Base-by-base conservation (phyloP, 352 stramenopile species). In the Phytophthora fragariae region DNA sequence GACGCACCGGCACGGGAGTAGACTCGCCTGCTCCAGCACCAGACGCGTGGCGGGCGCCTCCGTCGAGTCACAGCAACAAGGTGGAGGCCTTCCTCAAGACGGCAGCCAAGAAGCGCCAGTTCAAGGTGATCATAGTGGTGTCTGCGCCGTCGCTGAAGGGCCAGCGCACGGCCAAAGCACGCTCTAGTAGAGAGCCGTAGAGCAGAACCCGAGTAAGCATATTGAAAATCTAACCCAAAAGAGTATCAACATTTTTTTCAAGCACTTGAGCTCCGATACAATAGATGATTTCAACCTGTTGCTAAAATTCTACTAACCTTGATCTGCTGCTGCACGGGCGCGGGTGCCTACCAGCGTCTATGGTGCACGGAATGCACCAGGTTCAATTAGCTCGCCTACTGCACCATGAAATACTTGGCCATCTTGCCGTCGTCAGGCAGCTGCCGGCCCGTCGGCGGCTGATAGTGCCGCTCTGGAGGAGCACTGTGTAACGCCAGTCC, bases 61-160 rank as follows among this genome's bases (percentile, higher is more conserved):
- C 70, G 11, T 77, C 73, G 4, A 90, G 77, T 66, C 81, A 79
- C 60, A 87, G 53, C 67, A 88, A 89, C 73, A 90, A 95, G 0
- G 90, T 99, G 0, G 91, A 98, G 61, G 85, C 93, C 33, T 98
- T 98, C 65, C 75, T 98, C 39, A 95, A 96, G 70, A 94, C 81
- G 17, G 93, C 93, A 0, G 86, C 87, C 24, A 96, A 94, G 73
- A 97, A 97, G 80, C 95, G 93, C n/a, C 85, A 97, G 47, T 99
- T 99, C 75, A 97, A 98, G 75, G 97, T 99, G n/a, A 97, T 99
- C 81, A 80, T 98, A 62, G 92, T 95, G 64, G 97, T 99, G 80
- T 97, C 92, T 53, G 93, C 93, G 41, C 96, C 97, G 6, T 89
- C 95, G 53, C 92, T 98, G 65, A 96, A 97, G 58, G 97, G 97